Percentiles rank a stretch among this genome's conserved stretches.
Evolutionary conservation across 1,139 yeast genomes (phyloP).

Genomic region (Groenewaldozyma sp.): DNA sequence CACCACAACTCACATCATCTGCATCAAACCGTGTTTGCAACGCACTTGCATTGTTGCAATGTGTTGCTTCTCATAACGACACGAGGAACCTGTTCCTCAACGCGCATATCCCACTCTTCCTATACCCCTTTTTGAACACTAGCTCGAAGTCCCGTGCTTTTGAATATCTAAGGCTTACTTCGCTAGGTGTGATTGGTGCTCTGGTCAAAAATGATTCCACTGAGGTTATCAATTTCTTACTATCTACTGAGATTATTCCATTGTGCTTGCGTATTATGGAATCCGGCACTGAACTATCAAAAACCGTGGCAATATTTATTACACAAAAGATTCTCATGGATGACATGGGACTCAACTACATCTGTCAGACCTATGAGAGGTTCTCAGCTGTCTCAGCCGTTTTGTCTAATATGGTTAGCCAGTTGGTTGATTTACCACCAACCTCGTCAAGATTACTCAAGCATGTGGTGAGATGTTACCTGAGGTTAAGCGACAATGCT

Average conservation of each 20-base stretch:
- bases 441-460: constrained; percentile 71
- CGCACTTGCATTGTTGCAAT: constrained; percentile 87
- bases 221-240: constrained; percentile 81
- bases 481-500: constrained; percentile 79
- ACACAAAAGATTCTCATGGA: constrained; percentile 87
- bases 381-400: constrained; percentile 92
- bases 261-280: constrained; percentile 92
- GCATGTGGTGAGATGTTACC: constrained; percentile 89
- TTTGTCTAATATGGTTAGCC: constrained; percentile 80
- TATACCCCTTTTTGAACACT: constrained; percentile 89
- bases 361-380: constrained; percentile 91
- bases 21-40: constrained; percentile 93
- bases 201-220: constrained; percentile 92
- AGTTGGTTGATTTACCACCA: constrained; percentile 58
- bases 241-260: constrained; percentile 93
- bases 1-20: constrained; percentile 76
- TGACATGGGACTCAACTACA: constrained; percentile 82
- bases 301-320: constrained; percentile 93
- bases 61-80: constrained; percentile 92
- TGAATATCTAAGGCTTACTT: constrained; percentile 85
- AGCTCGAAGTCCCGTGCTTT: constrained; percentile 87
- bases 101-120: constrained; percentile 85
- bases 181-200: constrained; percentile 95
- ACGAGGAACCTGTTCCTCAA: constrained; percentile 75
- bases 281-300: constrained; percentile 84